Evolutionary conservation across 2,329 filamentous ascomycete species (phyloP), one percentile per base, ranked within the genome.

Genomic region (Cryphonectria parasitica): DNA sequence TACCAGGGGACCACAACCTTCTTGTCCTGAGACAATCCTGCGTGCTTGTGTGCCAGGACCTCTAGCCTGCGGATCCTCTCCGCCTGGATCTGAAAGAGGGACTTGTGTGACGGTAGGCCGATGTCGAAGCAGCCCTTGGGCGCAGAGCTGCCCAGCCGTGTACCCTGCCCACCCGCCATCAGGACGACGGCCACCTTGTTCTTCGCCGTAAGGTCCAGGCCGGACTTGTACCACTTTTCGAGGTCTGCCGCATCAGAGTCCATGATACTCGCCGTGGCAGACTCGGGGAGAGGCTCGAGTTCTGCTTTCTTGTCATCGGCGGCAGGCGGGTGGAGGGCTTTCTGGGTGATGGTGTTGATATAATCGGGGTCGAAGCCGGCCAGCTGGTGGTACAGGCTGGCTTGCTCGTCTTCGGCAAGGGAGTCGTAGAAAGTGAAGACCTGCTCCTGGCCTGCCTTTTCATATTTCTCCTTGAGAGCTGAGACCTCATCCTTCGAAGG

Each of bases 61-160:
- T 98, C 92, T 11, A 97, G 83, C 84, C 94, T 97, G 77, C 87
- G 87, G 79, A 99, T 98, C 68, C 96, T 88, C 88, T 99, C 95
- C 61, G 92, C 96, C 83, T 99, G 96, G 76, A 99, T 92, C 85
- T 98, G 95, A 88, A 99, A 99, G 72, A 99, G 88, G 22, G 94
- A 94, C 86, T 99, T 99, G 79, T 91, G 84, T 75, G 94, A 97
- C 43, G 95, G 94, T 70, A 99, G 88, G 25, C 94, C 94, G 80
- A 99, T 98, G 79, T 99, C 91, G 83, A 93, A 99, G 88, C 95
- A 98, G 70, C 96, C 96, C 86, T 99, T 99, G 75, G 96, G 96
- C 25, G 91, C 95, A 70, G 94, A 96, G 86, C 94, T 98, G 75
- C 96, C 96, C 74, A 99, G 85, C 73, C 96, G 89, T 73, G 96